Evolutionary conservation across 495 filamentous ascomycete genomes (phyloP), one percentile per base, ranked within the genome.

Genomic region (Hyaloscypha variabilis): DNA sequence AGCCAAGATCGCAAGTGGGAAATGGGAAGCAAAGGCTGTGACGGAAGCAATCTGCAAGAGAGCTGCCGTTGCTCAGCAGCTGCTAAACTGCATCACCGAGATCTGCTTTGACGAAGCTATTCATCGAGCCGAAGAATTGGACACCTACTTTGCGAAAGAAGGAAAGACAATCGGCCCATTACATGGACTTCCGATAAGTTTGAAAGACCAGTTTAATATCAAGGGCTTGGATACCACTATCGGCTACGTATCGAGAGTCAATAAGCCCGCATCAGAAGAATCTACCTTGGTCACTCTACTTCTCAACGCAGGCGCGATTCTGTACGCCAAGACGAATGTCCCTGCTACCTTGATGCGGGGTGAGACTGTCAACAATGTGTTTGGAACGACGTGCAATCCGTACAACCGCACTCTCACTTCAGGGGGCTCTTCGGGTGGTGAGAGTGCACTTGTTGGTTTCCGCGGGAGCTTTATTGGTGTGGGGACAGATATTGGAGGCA

Each of bases 401-500:
- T 71, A 76, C 31, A 89, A 89, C 69, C 80, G 67, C 23, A 65
- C 70, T 8, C 78, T 88, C 0, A 83, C 88, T 58, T 81, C 85
- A 26, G 88, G 88, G 2, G 89, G 88, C 6, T 83, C 79, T 36
- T 82, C 80, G 4, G 86, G 86, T 0, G 84, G 84, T 34, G 85
- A 88, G 68, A 81, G 77, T 19, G 84, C 83, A 5, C 66, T 84
- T 2, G 52, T 77, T 13, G 76, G 71, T 0, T 63, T 83, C 8
- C 64, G 73, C 17, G 81, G 81, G 6, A 75, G 73, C 42, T 50
- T 70, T 0, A 54, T 78, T 14, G 77, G 77, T 2, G 61, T 87
- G 0, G 83, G 84, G 0, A 91, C 88, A 21, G 90, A 93, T 74
- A 88, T 93, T 54, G 90, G 88, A 0, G 90, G 90, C 13, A 85